Evolutionary conservation across 2,329 filamentous ascomycete species (phyloP), one percentile per base, ranked within the genome.

Genomic region (Penicillium sp.): DNA sequence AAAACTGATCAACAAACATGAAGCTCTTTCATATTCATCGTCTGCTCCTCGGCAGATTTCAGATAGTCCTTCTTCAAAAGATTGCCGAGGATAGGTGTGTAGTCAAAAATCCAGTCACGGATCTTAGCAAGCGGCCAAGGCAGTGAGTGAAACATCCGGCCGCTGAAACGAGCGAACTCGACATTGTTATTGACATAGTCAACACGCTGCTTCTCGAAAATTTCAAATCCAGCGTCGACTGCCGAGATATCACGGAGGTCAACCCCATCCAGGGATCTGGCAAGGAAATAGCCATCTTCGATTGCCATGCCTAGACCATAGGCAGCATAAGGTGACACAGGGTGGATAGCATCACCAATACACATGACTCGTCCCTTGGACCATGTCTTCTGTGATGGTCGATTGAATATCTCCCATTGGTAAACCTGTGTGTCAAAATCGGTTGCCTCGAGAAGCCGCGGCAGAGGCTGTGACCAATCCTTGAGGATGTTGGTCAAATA

Each of bases 241-340:
- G 55, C 52, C 3, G 31, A 21, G 10, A n/a, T 8, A 38, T 55
- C 41, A 7, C 48, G 48, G 11, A 57, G 36, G 14, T 57, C 55
- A 32, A 57, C 52, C 1, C 55, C 55, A 24, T 57, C 55, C 2
- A 57, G 45, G 4, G 52, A n/a, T 40, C 34, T 49, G 13, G 55
- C 52, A 29, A 57, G 45, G 27, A 43, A 57, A 22, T 55, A 57
- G 2, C 55, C 52, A 24, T 57, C 52, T 39, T 57, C 55, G 34
- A 57, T 52, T 13, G 55, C 55, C 52, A 57, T 57, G 2, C 55
- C 55, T 45, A 57, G 54, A 6, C 55, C 55, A 47, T 57, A 57
- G 13, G 55, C 55, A 6, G 55, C 55, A 50, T 57, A 57, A 13
- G 55, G 55, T 13, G 55, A 55, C 6, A 57, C 55, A 13, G 55